Evolutionary conservation across 257 asterid species (phyloP).

Genomic region (Fraxinus cuspidata): DNA sequence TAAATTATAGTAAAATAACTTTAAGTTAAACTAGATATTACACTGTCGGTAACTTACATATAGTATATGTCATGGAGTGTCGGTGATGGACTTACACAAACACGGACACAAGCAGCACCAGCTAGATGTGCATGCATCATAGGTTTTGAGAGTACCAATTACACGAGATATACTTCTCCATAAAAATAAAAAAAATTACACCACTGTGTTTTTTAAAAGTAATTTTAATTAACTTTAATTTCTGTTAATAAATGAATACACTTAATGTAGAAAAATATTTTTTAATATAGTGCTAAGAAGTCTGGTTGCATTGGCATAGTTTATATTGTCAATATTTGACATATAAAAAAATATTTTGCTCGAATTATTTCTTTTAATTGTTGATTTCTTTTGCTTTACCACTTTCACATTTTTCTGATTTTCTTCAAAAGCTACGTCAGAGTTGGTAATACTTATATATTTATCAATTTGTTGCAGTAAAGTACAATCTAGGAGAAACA

Average conservation of each 20-base stretch:
- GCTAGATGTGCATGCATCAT: neutral
- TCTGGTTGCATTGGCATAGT: neutral
- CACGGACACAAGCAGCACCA: no score
- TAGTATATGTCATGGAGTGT: no score
- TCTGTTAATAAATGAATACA: neutral
- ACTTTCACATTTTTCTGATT: neutral
- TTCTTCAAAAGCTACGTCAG: neutral
- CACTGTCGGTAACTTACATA: no score
- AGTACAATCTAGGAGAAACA: neutral
- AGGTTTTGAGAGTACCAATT: neutral
- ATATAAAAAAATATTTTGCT: neutral
- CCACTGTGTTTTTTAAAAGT: neutral
- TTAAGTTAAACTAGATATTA: no score
- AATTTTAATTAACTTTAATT: neutral
- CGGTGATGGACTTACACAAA: no score
- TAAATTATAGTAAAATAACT: no score
- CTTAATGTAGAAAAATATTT: neutral
- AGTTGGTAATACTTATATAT: neutral
- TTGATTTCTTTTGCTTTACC: neutral
- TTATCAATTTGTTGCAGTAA: neutral
- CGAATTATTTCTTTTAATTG: neutral
- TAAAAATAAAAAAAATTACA: neutral
- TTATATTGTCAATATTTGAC: neutral
- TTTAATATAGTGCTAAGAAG: neutral
- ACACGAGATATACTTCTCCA: neutral